Conservation (phyloP, 163 green algal species). For the Scenedesmus sp. region DNA sequence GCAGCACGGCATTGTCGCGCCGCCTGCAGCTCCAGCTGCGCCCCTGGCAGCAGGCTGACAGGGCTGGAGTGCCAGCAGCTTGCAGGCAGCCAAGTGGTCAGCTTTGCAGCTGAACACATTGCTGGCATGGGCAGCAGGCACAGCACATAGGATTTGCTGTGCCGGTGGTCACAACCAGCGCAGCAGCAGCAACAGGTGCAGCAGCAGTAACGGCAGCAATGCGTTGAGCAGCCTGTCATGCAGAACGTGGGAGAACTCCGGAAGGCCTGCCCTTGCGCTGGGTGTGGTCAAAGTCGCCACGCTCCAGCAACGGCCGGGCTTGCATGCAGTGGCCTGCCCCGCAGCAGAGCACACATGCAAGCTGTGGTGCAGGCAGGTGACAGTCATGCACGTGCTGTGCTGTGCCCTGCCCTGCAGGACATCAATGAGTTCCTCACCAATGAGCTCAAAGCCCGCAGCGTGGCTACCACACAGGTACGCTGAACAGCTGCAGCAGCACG, state of each 20-base stretch:
- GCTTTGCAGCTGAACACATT: no score
- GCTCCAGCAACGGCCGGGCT: not conserved
- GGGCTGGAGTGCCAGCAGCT: no score
- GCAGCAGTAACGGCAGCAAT: no score
- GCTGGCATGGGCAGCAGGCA: not conserved
- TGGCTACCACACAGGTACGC: slow-evolving; percentile 50
- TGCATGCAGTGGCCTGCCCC: not conserved
- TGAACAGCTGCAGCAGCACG: no score
- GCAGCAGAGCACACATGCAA: not conserved
- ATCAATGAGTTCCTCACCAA: slow-evolving; percentile 89
- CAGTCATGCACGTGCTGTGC: not conserved
- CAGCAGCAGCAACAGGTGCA: not conserved
- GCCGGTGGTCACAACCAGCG: not conserved
- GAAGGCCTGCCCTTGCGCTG: not conserved
- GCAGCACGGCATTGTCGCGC: not conserved
- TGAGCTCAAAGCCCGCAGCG: slow-evolving; percentile 73
- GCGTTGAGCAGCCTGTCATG: no score
- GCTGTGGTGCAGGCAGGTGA: not conserved
- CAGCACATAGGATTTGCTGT: not conserved
- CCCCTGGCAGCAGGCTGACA: not conserved
- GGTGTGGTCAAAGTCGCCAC: not conserved
- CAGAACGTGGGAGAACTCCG: no score
- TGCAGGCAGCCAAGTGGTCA: no score
- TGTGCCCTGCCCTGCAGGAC: slow-evolving; percentile 59
- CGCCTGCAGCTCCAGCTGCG: no score